Evolutionary conservation across 179 eudicot genomes (phyloP).

Genomic region (Kewa caespitosa): DNA sequence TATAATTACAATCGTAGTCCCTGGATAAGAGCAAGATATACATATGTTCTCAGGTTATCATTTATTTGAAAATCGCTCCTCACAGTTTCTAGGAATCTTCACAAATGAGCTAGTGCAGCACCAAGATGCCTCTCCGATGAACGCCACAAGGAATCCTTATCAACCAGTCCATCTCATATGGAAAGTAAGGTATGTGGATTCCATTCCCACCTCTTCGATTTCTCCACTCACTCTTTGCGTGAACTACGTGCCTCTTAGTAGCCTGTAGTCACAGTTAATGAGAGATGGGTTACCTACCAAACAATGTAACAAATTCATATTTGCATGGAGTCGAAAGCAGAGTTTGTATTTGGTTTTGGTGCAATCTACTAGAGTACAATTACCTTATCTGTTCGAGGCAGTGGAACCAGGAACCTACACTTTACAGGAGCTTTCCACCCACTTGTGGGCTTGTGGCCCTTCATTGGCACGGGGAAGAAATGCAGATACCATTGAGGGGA

Average conservation of each 20-base stretch:
- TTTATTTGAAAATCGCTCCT: slow-evolving; percentile 20
- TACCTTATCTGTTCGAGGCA: background rate
- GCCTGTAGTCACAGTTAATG: background rate
- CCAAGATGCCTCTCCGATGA: slow-evolving; percentile 20
- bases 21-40: slow-evolving; percentile 1
- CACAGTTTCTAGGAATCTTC: slow-evolving; percentile 27
- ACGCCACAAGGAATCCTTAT: slow-evolving; percentile 30
- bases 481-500: slow-evolving; percentile 23
- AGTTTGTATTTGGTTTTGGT: background rate
- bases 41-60: slow-evolving; percentile 11
- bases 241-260: background rate
- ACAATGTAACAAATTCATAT: background rate
- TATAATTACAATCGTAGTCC: background rate
- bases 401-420: slow-evolving; percentile 32
- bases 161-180: slow-evolving; percentile 17
- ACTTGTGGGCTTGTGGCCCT: slow-evolving; percentile 26
- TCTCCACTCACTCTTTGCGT: background rate
- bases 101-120: slow-evolving; percentile 20
- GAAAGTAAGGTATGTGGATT: slow-evolving; percentile 18
- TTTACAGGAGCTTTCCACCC: slow-evolving; percentile 31
- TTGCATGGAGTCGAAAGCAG: background rate
- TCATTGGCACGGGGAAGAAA: slow-evolving; percentile 19
- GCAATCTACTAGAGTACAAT: slow-evolving; percentile 17
- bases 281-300: background rate
- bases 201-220: slow-evolving; percentile 5